These are phyloP conservation scores for Murraya koenigii DNA, from an alignment of 345 rosid species.

Conservation along the genomic window DNA sequence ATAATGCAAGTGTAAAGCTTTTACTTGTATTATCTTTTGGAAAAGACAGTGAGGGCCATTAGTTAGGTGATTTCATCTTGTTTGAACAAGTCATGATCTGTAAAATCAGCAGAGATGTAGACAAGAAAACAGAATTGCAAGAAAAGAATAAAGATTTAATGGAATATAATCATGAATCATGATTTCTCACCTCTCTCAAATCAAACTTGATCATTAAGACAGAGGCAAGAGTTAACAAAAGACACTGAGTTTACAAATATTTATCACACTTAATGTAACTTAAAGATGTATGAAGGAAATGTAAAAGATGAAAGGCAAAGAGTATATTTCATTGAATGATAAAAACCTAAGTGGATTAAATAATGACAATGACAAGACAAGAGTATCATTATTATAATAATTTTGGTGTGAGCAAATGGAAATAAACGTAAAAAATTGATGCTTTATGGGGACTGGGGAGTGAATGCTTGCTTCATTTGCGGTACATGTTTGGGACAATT, in stretches of 20 bases:
- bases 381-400: not conserved
- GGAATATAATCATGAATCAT: slow-evolving; percentile 12
- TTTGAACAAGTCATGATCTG: not conserved
- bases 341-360: not conserved
- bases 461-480: slow-evolving; percentile 4
- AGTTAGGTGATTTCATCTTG: not conserved
- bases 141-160: slow-evolving; percentile 8
- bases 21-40: not conserved
- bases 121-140: slow-evolving; percentile 7
- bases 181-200: slow-evolving; percentile 3
- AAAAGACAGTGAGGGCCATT: not conserved
- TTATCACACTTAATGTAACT: no score
- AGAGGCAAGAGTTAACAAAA: not conserved
- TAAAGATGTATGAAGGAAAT: not conserved
- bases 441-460: not conserved
- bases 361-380: not conserved
- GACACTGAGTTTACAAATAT: no score
- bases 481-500: slow-evolving; percentile 23
- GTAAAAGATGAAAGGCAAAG: not conserved
- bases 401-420: not conserved
- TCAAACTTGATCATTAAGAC: slow-evolving; percentile 14
- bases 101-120: not conserved
- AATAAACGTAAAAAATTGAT: not conserved
- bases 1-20: slow-evolving; percentile 15
- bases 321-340: not conserved